Percentiles rank a stretch among this genome's conserved stretches.
Evolutionary conservation across 495 filamentous ascomycete species (phyloP).

Genomic region (Xylaria grammica): DNA sequence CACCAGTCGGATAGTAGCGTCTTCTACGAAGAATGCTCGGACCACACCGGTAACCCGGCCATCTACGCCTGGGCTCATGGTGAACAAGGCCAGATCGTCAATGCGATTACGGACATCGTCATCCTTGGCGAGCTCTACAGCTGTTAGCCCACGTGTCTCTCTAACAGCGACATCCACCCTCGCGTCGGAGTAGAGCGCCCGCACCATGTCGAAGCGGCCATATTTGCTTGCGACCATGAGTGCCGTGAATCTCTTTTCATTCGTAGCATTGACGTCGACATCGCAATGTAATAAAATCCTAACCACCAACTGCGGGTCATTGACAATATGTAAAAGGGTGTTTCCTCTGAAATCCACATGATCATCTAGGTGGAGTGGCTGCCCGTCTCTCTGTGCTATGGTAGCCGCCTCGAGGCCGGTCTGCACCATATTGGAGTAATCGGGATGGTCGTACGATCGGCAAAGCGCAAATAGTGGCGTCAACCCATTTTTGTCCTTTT

Average conservation of each 20-base stretch:
- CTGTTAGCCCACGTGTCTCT: constrained; percentile 88
- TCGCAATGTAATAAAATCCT: constrained; percentile 83
- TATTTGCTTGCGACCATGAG: constrained; percentile 99
- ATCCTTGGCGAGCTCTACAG: constrained; percentile 96
- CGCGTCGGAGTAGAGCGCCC: constrained; percentile 83
- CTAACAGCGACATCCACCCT: constrained; percentile 84
- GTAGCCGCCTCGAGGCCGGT: constrained; percentile 77
- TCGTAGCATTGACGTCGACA: constrained; percentile 91
- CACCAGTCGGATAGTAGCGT: constrained; percentile 90
- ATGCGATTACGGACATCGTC: constrained; percentile 96
- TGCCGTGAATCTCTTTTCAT: constrained; percentile 93
- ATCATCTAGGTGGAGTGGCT: constrained; percentile 85
- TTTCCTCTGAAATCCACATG: constrained; percentile 95
- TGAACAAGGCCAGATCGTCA: constrained; percentile 88
- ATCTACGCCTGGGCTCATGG: constrained; percentile 70
- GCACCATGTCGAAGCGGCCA: constrained; percentile 89
- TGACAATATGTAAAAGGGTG: constrained; percentile 89
- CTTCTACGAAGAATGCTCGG: constrained; percentile 96
- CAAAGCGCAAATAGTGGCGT: constrained; percentile 95
- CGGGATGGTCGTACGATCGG: constrained; percentile 90
- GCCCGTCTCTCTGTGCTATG: constrained; percentile 72
- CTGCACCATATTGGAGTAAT: constrained; percentile 86
- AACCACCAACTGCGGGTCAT: constrained; percentile 76
- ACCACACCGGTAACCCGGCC: constrained; percentile 91
- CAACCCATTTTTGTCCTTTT: constrained; percentile 94